Evolutionary conservation across 2,329 filamentous ascomycete genomes (phyloP), one percentile per base, ranked within the genome.

Genomic region (Scedosporium aurantiacum): DNA sequence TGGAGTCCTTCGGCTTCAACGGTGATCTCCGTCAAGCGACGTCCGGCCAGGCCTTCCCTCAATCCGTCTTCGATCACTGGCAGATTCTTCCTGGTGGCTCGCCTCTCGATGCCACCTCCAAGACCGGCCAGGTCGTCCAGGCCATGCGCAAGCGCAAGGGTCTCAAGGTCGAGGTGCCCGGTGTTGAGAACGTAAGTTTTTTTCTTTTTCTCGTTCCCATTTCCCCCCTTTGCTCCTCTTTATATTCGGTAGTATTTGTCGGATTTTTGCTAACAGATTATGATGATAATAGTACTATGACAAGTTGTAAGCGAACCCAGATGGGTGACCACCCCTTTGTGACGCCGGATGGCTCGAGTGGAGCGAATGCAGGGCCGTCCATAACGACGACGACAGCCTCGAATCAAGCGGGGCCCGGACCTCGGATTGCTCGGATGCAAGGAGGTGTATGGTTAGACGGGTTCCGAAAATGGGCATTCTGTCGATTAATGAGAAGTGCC

Each of bases 1-100:
- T 92, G 81, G 91, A 96, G 83, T 96, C 92, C 40, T 96, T 96
- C 84, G 94, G 94, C 79, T 99, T 99, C 90, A 96, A 95, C 80
- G 89, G 86, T 77, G 94, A 97, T 82, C 89, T 99, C 73, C 92
- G 94, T 76, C 86, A 88, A 73, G 87, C 86, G 79, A 99, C 94
- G 71, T 89, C 88, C 75, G 94, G 94, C 74, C 94, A 99, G 84
- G 94, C 94, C 74, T 99, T 99, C 91, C 94, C 94, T 72, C 92
- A 97, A 82, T 89, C 88, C 72, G 91, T 99, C 73, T 99, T 99
- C 82, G 93, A 97, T 79, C 94, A 99, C 83, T 99, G 92, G 91
- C 89, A 96, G 82, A 81, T 94, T 71, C 87, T 97, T 70, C 90
- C 92, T 70, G 93, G 93, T 87, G 94, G 94, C 72, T 94, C 89